Percentiles rank a stretch among this genome's conserved stretches.
Evolutionary conservation across 805 yeast genomes (phyloP).

Genomic region (Debaryomyces maramus): DNA sequence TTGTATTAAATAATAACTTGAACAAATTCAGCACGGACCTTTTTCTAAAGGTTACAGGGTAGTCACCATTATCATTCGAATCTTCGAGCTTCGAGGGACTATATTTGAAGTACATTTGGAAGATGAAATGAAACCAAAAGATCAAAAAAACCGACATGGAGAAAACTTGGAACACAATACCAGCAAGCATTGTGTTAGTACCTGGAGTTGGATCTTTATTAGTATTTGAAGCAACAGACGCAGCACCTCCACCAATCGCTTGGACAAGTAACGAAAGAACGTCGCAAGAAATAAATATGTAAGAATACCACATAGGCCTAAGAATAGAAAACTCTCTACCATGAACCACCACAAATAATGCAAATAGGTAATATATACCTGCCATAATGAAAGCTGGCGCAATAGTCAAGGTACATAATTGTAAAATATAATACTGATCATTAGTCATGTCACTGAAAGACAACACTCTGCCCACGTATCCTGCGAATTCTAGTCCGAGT

Average conservation of each 20-base stretch:
- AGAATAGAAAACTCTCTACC: conserved; percentile 38
- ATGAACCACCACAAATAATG: conserved; percentile 39
- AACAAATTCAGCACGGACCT: conserved; percentile 20
- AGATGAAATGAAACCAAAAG: conserved; percentile 38
- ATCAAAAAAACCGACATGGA: conserved; percentile 38
- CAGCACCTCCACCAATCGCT: conserved; percentile 42
- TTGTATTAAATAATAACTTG: conserved; percentile 27
- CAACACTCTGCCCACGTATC: conserved; percentile 39
- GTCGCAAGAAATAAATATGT: conserved; percentile 39
- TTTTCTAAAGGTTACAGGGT: conserved; percentile 11
- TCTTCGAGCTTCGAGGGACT: not conserved
- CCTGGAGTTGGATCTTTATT: conserved; percentile 30
- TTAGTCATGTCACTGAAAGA: conserved; percentile 24
- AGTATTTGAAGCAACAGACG: conserved; percentile 26
- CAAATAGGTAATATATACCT: conserved; percentile 41
- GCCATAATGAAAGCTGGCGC: conserved; percentile 47
- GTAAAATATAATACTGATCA: conserved; percentile 27
- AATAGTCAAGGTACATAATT: conserved; percentile 36
- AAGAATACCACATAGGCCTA: conserved; percentile 46
- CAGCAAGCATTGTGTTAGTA: conserved; percentile 37
- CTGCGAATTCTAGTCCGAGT: conserved; percentile 34
- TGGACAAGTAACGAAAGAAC: conserved; percentile 38
- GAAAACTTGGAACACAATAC: conserved; percentile 37
- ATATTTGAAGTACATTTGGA: conserved; percentile 31
- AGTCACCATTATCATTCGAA: conserved; percentile 2